These are phyloP conservation scores for Pestalotiopsis fici DNA, from an alignment of 2,329 filamentous ascomycete species.

Conservation along the genomic window DNA sequence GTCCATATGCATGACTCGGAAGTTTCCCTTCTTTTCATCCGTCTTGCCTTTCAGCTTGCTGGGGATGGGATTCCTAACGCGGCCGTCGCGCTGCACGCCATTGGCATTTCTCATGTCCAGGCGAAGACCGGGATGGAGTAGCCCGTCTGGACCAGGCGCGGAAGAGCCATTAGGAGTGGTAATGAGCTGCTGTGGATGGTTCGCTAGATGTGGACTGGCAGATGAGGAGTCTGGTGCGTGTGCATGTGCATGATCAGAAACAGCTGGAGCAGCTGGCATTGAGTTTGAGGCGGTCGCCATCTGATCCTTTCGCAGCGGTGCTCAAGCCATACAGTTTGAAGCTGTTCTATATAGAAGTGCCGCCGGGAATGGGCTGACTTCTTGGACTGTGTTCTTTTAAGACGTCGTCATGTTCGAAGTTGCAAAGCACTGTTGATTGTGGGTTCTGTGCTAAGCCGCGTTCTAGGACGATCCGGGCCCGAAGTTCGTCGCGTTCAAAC, in stretches of 20 bases:
- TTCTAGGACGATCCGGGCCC: not conserved
- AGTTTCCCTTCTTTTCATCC: conserved; percentile 59
- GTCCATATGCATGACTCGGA: conserved; percentile 64
- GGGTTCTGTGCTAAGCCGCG: not conserved
- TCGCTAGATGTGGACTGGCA: not conserved
- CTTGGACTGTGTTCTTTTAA: not conserved
- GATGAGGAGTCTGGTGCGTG: not conserved
- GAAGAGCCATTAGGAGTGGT: not conserved
- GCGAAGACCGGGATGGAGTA: conserved; percentile 10
- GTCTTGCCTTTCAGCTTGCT: conserved; percentile 63
- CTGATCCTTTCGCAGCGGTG: not conserved
- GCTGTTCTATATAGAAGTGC: not conserved
- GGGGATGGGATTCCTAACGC: conserved; percentile 59
- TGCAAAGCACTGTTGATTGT: not conserved
- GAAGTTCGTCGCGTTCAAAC: not conserved
- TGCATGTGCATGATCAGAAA: not conserved
- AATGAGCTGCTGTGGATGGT: not conserved
- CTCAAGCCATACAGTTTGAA: conserved; percentile 1
- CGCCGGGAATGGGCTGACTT: not conserved
- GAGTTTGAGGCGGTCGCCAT: conserved; percentile 6
- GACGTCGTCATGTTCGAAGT: conserved; percentile 2
- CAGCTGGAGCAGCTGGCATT: conserved; percentile 2
- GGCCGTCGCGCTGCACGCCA: conserved; percentile 41
- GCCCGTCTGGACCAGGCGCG: not conserved
- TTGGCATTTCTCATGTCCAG: conserved; percentile 13